These are phyloP conservation scores for Penicillium waksmanii DNA, from an alignment of 495 filamentous ascomycete genomes.

Conservation along the genomic window DNA sequence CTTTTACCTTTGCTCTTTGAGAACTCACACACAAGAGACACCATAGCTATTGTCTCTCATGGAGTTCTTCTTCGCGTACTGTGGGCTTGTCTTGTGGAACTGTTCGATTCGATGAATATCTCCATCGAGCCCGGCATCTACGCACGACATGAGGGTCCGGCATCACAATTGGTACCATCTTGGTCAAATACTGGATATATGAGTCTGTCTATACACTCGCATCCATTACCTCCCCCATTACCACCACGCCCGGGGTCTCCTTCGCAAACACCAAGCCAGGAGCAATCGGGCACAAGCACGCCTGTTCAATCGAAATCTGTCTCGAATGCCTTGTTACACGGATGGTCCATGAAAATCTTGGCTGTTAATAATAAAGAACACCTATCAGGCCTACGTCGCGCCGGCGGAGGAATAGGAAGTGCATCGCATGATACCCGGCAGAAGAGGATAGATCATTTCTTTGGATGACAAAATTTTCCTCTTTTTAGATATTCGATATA, in stretches of 20 bases:
- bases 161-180: slow-evolving; percentile 35
- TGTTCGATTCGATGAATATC: slow-evolving; percentile 50
- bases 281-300: not conserved
- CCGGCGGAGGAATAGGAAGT: slow-evolving; percentile 72
- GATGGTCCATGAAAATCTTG: slow-evolving; percentile 27
- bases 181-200: slow-evolving; percentile 72
- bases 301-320: not conserved
- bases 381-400: slow-evolving; percentile 72
- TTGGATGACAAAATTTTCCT: slow-evolving; percentile 43
- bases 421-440: slow-evolving; percentile 71
- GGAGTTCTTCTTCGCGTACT: slow-evolving; percentile 75
- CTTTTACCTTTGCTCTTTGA: slow-evolving; percentile 59
- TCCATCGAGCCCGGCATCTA: slow-evolving; percentile 13
- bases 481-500: no score
- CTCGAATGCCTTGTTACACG: slow-evolving; percentile 15
- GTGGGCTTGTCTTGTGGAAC: slow-evolving; percentile 62
- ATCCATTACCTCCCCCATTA: not conserved
- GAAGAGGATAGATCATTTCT: slow-evolving; percentile 76
- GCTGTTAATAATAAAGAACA: slow-evolving; percentile 62
- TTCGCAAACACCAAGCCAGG: not conserved
- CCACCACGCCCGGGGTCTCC: not conserved
- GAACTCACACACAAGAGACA: slow-evolving; percentile 22
- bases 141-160: slow-evolving; percentile 13
- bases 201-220: slow-evolving; percentile 47
- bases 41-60: slow-evolving; percentile 74